Evolutionary conservation across 805 yeast genomes (phyloP).

Genomic region (Yamadazyma paraphyllophila): DNA sequence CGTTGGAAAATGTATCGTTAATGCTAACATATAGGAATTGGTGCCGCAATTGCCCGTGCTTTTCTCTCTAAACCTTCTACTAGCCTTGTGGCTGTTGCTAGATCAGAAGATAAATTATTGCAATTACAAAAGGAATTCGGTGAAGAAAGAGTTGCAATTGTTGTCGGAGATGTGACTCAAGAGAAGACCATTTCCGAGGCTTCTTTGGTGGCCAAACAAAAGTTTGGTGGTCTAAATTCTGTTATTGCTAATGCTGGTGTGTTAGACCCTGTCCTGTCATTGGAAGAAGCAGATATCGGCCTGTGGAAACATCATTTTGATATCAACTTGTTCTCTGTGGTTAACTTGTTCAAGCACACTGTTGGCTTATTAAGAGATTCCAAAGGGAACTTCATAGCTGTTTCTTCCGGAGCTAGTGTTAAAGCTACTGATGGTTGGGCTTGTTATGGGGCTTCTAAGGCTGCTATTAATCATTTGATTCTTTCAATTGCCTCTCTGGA

Average conservation of each 20-base stretch:
- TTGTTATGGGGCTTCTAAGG: conserved; percentile 89
- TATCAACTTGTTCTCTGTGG: conserved; percentile 74
- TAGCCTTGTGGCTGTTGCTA: conserved; percentile 67
- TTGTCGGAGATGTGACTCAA: conserved; percentile 59
- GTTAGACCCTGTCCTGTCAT: conserved; percentile 67
- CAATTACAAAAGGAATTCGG: conserved; percentile 46
- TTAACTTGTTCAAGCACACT: conserved; percentile 52
- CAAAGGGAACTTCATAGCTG: conserved; percentile 69
- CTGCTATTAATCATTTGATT: conserved; percentile 81
- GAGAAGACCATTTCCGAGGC: conserved; percentile 30
- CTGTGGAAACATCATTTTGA: conserved; percentile 69
- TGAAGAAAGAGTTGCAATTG: conserved; percentile 44
- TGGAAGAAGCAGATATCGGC: conserved; percentile 50
- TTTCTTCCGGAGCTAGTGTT: conserved; percentile 85
- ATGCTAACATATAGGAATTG: conserved; percentile 56
- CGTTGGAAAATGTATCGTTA: neutral
- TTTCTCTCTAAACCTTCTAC: conserved; percentile 39
- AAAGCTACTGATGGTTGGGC: conserved; percentile 72
- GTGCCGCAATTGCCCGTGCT: conserved; percentile 64
- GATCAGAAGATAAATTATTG: conserved; percentile 52
- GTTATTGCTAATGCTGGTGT: conserved; percentile 80
- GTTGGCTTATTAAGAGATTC: conserved; percentile 57
- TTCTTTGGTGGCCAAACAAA: conserved; percentile 43
- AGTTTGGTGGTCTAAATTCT: conserved; percentile 60
- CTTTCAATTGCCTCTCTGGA: conserved; percentile 68